Evolutionary conservation across 805 yeast species (phyloP), one percentile per base, ranked within the genome.

Genomic region (Kodamaea fukazawae): DNA sequence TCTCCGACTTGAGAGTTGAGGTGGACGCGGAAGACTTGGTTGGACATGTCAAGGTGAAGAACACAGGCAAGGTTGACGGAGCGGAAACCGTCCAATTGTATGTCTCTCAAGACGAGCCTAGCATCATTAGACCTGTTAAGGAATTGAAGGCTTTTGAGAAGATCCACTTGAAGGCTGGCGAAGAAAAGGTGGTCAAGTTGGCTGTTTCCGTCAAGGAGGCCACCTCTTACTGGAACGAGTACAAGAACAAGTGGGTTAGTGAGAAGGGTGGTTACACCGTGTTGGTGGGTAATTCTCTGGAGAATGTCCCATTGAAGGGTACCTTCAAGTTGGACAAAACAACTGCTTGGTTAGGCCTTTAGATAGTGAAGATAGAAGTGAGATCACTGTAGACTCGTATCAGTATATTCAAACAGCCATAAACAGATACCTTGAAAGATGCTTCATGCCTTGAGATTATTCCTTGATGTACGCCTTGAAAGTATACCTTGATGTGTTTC

Each of bases 61-160:
- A 79, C 57, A 65, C 72, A 26, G 83, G 83, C 34, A 39, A 50
- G 4, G 43, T 54, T 9, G 70, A 58, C 16, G 86, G 85, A 42
- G 59, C 71, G 13, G 84, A 79, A 52, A 74, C 70, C 36, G 75
- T 73, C 8, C 86, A 81, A 56, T 58, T 77, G 15, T 81, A 80
- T 52, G 51, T 80, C 41, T 45, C 60, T 29, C 63, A 65, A 16
- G 54, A 48, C 37, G 50, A 60, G 11, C 70, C 78, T 14, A 40
- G 57, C 11, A 54, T 67, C 30, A 65, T 66, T 34, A 70, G 85
- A 51, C 82, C 85, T 9, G 53, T 66, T 14, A 79, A 79, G 59
- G 85, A 80, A 50, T 65, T 81, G 54, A 78, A 76, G 55, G 82
- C 74, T 18, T 80, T 76, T 51, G 70, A 59, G 11, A 79, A 80